Conservation (phyloP, 148 eudicot genomes). For the Chenopodium formosanum region DNA sequence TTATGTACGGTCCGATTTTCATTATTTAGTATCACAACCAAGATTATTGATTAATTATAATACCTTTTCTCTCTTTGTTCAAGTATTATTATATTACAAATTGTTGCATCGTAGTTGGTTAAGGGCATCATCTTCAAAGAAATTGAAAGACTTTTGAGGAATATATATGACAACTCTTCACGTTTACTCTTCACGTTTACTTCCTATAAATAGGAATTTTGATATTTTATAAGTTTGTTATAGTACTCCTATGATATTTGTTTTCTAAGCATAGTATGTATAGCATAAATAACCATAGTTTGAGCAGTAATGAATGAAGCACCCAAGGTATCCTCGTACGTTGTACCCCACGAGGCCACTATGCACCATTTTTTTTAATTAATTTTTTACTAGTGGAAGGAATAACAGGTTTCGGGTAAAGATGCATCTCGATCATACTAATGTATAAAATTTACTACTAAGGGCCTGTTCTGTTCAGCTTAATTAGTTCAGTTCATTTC, state of each 20-base stretch:
- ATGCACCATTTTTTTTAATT: too few relatives aligned
- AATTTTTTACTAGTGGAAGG: too few relatives aligned
- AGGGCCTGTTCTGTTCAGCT: too few relatives aligned
- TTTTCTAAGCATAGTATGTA: too few relatives aligned
- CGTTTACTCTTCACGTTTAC: conserved; percentile 24
- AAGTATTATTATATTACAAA: background rate
- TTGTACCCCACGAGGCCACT: too few relatives aligned
- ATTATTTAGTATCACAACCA: background rate
- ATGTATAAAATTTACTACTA: too few relatives aligned
- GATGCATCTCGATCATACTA: too few relatives aligned
- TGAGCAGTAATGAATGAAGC: background rate
- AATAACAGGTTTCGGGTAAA: too few relatives aligned
- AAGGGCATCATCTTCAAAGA: background rate
- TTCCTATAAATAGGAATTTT: conserved; percentile 25
- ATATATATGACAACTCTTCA: conserved; percentile 12
- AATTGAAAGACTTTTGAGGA: background rate
- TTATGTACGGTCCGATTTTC: background rate
- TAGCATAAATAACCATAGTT: background rate
- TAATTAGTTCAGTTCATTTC: too few relatives aligned
- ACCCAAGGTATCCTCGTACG: background rate
- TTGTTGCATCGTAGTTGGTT: too few relatives aligned
- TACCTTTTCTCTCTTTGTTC: background rate
- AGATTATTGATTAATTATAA: background rate
- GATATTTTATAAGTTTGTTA: background rate
- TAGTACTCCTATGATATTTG: too few relatives aligned